Percentiles rank a stretch among this genome's conserved stretches.
phyloP scores from a whole-genome alignment of 257 asterid genomes.

The Jasminum sambac region DNA sequence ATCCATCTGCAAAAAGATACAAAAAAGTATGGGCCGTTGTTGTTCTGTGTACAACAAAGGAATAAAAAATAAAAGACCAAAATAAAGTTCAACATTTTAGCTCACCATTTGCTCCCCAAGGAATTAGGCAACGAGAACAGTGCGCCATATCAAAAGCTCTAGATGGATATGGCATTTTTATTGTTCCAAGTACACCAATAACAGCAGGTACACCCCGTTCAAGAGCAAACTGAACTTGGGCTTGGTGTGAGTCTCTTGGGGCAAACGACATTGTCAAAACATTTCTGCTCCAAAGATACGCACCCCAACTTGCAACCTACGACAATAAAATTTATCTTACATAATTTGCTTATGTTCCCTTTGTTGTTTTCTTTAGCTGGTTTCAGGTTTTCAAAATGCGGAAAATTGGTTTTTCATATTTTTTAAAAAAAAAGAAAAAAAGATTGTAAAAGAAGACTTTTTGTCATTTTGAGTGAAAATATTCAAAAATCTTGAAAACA shows the following conservation, averaged over 20 bases:
- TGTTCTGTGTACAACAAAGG: no score
- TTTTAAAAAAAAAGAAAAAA: no score
- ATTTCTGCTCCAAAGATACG: neutral
- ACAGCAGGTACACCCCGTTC: constrained; percentile 4
- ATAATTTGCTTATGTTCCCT: neutral
- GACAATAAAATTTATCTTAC: neutral
- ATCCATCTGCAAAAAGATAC: neutral
- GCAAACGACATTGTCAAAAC: neutral
- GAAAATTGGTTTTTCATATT: no score
- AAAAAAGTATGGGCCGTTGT: neutral
- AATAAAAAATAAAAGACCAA: no score
- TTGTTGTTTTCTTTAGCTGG: no score
- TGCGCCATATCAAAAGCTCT: constrained; percentile 2
- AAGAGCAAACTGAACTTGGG: constrained; percentile 7
- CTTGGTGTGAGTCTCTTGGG: neutral
- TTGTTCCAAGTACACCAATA: neutral
- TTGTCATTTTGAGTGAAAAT: no score
- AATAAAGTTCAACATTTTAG: no score
- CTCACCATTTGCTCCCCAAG: constrained; percentile 3
- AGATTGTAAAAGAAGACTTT: no score
- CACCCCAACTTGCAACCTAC: constrained; percentile 6
- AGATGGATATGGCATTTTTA: constrained; percentile 2
- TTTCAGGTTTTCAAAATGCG: no score
- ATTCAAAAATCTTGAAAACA: no score
- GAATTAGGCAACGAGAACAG: neutral